Percentiles rank a stretch among this genome's conserved stretches.
These are phyloP conservation scores for Tillandsia fasciculata DNA, from an alignment of 176 grass and related monocot species.

Conservation along the genomic window DNA sequence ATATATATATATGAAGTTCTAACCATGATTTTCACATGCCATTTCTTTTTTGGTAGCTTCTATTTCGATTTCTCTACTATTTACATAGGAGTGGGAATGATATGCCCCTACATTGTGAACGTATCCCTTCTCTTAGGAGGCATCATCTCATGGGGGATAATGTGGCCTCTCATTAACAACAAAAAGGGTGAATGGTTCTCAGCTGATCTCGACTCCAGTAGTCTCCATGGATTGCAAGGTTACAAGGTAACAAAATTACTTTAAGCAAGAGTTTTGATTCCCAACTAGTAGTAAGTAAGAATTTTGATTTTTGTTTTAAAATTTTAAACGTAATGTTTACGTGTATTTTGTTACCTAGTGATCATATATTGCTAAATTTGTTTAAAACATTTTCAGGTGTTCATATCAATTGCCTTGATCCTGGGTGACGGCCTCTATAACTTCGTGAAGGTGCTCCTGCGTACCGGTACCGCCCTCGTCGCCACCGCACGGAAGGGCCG, in stretches of 20 bases:
- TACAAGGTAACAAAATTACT: slow-evolving; percentile 37
- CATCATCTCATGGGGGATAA: slow-evolving; percentile 76
- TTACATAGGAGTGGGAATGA: slow-evolving; percentile 85
- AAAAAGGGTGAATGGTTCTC: slow-evolving; percentile 33
- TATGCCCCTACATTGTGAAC: slow-evolving; percentile 84
- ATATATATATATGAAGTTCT: too few relatives aligned
- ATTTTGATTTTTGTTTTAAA: too few relatives aligned
- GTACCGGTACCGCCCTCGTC: not conserved
- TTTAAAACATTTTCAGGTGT: slow-evolving; percentile 15
- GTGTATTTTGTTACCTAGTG: too few relatives aligned
- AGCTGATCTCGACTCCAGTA: slow-evolving; percentile 3
- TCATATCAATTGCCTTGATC: slow-evolving; percentile 28
- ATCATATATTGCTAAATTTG: not conserved
- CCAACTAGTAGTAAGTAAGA: too few relatives aligned
- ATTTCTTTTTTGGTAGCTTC: slow-evolving; percentile 34
- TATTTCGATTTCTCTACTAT: slow-evolving; percentile 83
- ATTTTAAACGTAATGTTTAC: too few relatives aligned
- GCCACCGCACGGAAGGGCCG: not conserved
- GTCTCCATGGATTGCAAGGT: slow-evolving; percentile 52
- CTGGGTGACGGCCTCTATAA: slow-evolving; percentile 28
- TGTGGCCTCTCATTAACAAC: slow-evolving; percentile 77
- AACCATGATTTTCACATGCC: too few relatives aligned
- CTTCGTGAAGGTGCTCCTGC: slow-evolving; percentile 7
- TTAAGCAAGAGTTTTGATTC: too few relatives aligned
- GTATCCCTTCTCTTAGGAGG: slow-evolving; percentile 60